Evolutionary conservation across 202 grass and related monocot genomes (phyloP), one percentile per base, ranked within the genome.

Genomic region (Digitaria exilis): DNA sequence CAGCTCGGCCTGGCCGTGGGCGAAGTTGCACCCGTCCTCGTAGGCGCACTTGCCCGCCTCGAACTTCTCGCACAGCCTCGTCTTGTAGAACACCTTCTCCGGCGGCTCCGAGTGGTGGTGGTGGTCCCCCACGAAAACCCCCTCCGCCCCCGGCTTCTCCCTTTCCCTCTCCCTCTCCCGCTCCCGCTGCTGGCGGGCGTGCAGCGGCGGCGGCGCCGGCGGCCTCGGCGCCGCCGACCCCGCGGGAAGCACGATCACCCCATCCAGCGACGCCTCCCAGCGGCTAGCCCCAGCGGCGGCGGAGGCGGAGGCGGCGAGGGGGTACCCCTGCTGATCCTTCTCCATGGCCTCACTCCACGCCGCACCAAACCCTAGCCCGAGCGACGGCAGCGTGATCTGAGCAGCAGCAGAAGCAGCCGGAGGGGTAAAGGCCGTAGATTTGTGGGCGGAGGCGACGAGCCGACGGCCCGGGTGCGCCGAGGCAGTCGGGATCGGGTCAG

Each of bases 21-120:
- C 92, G 76, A 93, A 98, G 79, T 72, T 93, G 88, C 96, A 98
- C 3, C 60, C 74, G 15, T 78, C 64, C 17, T 77, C 84, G 87
- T 87, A 92, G 17, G 24, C 30, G 64, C 96, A 93, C 10, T 19
- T 41, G 46, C 37, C 64, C 6, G 12, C 1, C 78, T 63, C 67
- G 77, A 91, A 98, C 79, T 75, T 91, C 11, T 88, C 72, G 89
- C 96, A 95, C 14, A 95, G 69, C 84, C 18, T 83, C 30, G 90
- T 95, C 96, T 95, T 95, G 89, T 87, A 95, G 82, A 82, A 88
- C 52, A 88, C 61, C 73, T 70, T 84, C 78, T 69, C 79, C 52
- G 73, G 63, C 75, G 43, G 52, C 43, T 60, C 82, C 34, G 32
- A 5, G 25, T 16, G 13, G 18, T 17, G 6, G 25, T 16, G 13